phyloP scores from a whole-genome alignment of 306 rosid species.

The Medicago arabica region DNA sequence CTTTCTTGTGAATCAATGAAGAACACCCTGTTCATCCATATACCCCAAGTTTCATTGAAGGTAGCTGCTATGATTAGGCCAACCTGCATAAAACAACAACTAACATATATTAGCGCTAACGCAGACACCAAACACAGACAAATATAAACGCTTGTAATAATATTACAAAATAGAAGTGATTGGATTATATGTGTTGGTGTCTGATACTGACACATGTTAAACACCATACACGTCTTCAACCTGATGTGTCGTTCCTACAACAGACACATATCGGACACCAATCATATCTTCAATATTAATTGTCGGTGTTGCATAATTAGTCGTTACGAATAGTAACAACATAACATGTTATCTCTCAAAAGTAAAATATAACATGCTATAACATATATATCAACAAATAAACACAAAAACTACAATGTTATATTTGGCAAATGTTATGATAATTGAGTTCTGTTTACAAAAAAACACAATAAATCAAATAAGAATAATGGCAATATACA shows the following conservation, averaged over 20 bases:
- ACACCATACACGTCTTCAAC: neutral
- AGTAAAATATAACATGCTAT: no score
- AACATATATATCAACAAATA: no score
- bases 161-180: neutral
- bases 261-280: neutral
- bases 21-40: constrained; percentile 33
- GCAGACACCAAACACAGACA: neutral
- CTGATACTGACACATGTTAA: neutral
- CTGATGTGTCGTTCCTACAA: neutral
- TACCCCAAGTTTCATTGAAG: neutral
- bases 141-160: neutral
- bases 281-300: neutral
- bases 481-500: neutral
- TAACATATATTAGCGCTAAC: neutral
- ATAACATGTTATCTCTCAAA: no score
- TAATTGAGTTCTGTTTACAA: no score
- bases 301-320: neutral
- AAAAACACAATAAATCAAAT: no score
- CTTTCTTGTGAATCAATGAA: constrained; percentile 50
- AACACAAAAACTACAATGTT: no score
- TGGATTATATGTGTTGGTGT: neutral
- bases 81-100: constrained; percentile 30
- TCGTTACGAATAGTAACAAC: neutral
- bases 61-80: constrained; percentile 39
- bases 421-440: no score